phyloP scores from a whole-genome alignment of 768 basidiomycete species.

The Boletus sp. region DNA sequence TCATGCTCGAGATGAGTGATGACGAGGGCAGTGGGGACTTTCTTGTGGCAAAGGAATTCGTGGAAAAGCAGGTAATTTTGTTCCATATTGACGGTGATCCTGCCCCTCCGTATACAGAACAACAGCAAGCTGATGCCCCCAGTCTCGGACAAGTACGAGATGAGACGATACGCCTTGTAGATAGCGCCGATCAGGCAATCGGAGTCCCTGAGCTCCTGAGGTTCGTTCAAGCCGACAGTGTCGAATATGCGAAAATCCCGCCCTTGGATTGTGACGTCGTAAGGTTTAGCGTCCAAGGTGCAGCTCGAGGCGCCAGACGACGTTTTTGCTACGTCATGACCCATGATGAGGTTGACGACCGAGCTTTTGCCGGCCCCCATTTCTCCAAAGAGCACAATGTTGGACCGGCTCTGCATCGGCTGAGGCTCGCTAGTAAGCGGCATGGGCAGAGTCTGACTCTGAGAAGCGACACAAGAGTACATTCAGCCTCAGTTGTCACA shows the following conservation, averaged over 20 bases:
- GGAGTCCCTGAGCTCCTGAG: slow-evolving; percentile 24
- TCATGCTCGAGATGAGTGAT: slow-evolving; percentile 37
- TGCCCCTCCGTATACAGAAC: slow-evolving; percentile 36
- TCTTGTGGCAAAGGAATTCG: slow-evolving; percentile 33
- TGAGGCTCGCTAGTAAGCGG: slow-evolving; percentile 10
- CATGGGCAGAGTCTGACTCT: neutral
- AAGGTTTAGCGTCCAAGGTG: slow-evolving; percentile 32
- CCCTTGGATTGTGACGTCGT: slow-evolving; percentile 21
- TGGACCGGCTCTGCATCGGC: slow-evolving; percentile 14
- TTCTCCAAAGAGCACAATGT: slow-evolving; percentile 32
- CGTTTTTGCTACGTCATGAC: slow-evolving; percentile 24
- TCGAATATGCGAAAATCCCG: slow-evolving; percentile 32
- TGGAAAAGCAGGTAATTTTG: slow-evolving; percentile 34
- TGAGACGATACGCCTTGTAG: slow-evolving; percentile 34
- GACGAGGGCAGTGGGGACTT: slow-evolving; percentile 33
- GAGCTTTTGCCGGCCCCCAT: slow-evolving; percentile 40
- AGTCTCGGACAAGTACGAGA: slow-evolving; percentile 28
- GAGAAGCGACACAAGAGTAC: neutral
- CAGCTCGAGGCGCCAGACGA: slow-evolving; percentile 34
- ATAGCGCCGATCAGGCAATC: slow-evolving; percentile 29
- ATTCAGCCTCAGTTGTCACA: slow-evolving; percentile 6
- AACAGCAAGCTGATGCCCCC: slow-evolving; percentile 42
- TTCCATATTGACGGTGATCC: slow-evolving; percentile 28
- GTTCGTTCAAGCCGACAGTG: slow-evolving; percentile 34
- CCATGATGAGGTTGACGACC: slow-evolving; percentile 40